These are phyloP conservation scores for Sordaria brevicollis DNA, from an alignment of 495 filamentous ascomycete species.

Conservation along the genomic window DNA sequence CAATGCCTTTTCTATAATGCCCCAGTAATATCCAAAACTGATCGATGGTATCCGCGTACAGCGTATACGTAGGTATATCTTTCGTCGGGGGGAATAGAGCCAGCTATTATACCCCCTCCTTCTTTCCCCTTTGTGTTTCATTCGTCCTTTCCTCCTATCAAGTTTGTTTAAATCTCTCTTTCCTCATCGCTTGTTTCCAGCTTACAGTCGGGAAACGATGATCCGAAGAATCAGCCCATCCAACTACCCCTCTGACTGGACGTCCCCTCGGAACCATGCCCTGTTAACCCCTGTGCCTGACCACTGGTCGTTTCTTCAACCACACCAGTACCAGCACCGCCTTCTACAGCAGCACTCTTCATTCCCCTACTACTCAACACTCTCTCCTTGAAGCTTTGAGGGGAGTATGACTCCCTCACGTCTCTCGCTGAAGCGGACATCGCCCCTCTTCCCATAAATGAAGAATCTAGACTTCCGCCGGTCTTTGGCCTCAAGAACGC, in stretches of 20 bases:
- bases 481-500: not conserved
- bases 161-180: too few species aligned
- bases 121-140: not conserved
- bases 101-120: not conserved
- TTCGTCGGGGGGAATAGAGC: not conserved
- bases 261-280: not conserved
- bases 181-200: too few species aligned
- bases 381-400: slow-evolving; percentile 19
- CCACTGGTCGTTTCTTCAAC: too few species aligned
- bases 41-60: too few species aligned
- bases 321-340: not conserved
- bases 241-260: not conserved
- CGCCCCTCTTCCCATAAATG: not conserved
- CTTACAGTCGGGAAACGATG: too few species aligned
- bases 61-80: not conserved
- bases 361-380: slow-evolving; percentile 7
- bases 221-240: not conserved
- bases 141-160: not conserved
- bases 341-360: not conserved
- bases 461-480: not conserved
- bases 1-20: not conserved
- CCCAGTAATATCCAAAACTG: not conserved
- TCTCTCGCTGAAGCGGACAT: not conserved
- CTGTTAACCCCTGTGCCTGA: not conserved
- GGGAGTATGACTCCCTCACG: slow-evolving; percentile 9